Conservation (phyloP, 2,329 filamentous ascomycete species). For the Ophiostoma sp. region DNA sequence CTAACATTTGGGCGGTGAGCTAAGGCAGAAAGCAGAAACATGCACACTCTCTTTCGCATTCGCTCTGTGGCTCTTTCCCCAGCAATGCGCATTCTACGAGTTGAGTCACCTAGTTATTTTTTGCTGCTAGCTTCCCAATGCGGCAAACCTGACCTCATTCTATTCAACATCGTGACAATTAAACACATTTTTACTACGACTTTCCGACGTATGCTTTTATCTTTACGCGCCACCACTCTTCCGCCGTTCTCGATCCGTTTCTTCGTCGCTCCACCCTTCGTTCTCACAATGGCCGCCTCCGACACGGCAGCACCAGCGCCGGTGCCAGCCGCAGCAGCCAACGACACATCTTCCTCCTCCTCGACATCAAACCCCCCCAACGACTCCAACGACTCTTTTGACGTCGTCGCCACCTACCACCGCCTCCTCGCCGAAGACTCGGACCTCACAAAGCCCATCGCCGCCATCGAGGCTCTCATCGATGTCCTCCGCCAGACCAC, state of each 20-base stretch:
- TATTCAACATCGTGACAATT: not conserved
- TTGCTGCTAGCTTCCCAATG: conserved; percentile 14
- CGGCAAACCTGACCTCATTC: conserved; percentile 1
- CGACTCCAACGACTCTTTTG: conserved; percentile 33
- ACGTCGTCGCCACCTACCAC: conserved; percentile 55
- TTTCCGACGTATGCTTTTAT: conserved; percentile 19
- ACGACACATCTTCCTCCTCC: not conserved
- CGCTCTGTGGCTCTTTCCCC: not conserved
- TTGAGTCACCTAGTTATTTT: conserved; percentile 17
- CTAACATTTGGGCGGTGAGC: conserved; percentile 26
- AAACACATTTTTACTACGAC: not conserved
- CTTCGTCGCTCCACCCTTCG: not conserved
- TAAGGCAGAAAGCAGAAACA: conserved; percentile 23
- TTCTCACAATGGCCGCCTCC: conserved; percentile 22
- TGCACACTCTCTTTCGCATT: not conserved
- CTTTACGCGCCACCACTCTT: conserved; percentile 1
- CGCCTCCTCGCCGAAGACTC: conserved; percentile 64
- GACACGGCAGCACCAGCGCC: conserved; percentile 6
- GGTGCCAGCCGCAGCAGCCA: not conserved
- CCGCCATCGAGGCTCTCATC: conserved; percentile 64
- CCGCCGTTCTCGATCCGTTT: conserved; percentile 19
- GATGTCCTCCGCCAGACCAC: conserved; percentile 77
- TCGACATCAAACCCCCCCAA: conserved; percentile 36
- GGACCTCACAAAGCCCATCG: conserved; percentile 92
- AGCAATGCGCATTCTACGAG: not conserved